These are phyloP conservation scores for Paramyrothecium roridum DNA, from an alignment of 2,329 filamentous ascomycete species.

Conservation along the genomic window DNA sequence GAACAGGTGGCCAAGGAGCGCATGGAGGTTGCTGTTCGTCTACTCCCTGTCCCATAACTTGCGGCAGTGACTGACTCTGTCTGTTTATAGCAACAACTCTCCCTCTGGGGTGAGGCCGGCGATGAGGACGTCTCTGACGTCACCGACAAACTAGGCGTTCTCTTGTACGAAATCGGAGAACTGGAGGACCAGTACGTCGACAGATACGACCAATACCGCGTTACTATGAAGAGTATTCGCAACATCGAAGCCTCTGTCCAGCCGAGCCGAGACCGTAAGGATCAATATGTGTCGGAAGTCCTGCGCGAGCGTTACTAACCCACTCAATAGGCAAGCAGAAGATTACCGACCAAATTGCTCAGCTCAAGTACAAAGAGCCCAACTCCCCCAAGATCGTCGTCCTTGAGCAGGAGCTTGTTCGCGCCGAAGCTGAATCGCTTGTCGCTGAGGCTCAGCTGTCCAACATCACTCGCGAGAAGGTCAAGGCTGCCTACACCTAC, in stretches of 20 bases:
- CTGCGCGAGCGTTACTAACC: constrained; percentile 4
- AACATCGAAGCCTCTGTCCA: constrained; percentile 99
- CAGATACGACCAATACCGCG: constrained; percentile 97
- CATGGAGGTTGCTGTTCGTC: constrained; percentile 94
- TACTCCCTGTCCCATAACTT: neutral
- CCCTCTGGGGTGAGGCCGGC: constrained; percentile 91
- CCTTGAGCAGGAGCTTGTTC: constrained; percentile 96
- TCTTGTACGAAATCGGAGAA: constrained; percentile 98
- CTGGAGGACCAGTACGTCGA: constrained; percentile 98
- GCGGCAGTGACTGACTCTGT: constrained; percentile 7
- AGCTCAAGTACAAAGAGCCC: constrained; percentile 99
- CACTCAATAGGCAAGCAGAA: constrained; percentile 80
- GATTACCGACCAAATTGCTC: constrained; percentile 97
- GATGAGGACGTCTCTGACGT: constrained; percentile 99
- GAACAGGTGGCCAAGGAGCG: constrained; percentile 92
- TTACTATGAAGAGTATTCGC: constrained; percentile 98
- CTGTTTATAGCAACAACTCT: constrained; percentile 84
- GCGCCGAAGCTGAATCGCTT: constrained; percentile 96
- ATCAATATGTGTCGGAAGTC: too few relatives aligned
- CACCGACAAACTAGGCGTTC: constrained; percentile 95
- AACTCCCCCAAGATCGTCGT: constrained; percentile 97
- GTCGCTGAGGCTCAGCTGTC: constrained; percentile 97
- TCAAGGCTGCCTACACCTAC: constrained; percentile 97
- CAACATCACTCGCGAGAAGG: constrained; percentile 99
- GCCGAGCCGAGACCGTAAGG: constrained; percentile 90